Evolutionary conservation across 192 early-diverging fungal species (phyloP).

Genomic region (Anaeromyces robustus): DNA sequence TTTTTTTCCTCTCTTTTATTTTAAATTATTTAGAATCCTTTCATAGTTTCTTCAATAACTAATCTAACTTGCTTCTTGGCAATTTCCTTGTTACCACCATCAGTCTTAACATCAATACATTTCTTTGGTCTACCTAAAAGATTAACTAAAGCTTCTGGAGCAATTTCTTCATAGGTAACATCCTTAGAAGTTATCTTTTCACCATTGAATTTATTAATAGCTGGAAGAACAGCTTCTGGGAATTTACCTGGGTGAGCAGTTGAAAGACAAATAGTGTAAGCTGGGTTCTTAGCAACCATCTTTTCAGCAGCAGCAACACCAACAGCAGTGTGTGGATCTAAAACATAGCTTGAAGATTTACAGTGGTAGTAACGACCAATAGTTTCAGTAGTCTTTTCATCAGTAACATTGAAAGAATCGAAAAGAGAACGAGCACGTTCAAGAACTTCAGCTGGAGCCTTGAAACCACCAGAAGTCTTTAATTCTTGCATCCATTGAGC

Average conservation of each 20-base stretch:
- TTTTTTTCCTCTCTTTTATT: no score
- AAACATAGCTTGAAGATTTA: constrained; percentile 32
- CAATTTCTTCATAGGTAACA: constrained; percentile 28
- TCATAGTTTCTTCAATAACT: constrained; percentile 9
- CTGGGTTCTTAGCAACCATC: background rate
- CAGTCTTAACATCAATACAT: constrained; percentile 15
- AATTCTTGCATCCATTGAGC: constrained; percentile 64
- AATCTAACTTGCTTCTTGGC: constrained; percentile 7
- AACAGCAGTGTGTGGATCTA: constrained; percentile 95
- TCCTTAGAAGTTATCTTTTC: constrained; percentile 7
- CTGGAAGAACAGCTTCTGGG: constrained; percentile 71
- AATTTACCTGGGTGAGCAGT: constrained; percentile 97
- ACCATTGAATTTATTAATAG: constrained; percentile 19
- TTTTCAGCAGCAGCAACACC: constrained; percentile 72
- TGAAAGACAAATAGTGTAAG: constrained; percentile 43
- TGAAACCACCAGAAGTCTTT: constrained; percentile 52
- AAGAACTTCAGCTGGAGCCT: constrained; percentile 41
- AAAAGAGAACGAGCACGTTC: constrained; percentile 53
- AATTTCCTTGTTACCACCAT: constrained; percentile 13
- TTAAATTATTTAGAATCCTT: background rate
- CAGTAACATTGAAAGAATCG: constrained; percentile 53
- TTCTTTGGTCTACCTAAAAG: constrained; percentile 25
- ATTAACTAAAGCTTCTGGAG: constrained; percentile 21
- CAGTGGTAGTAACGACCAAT: constrained; percentile 53
- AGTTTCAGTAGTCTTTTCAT: constrained; percentile 55